These are phyloP conservation scores for Metschnikowia bowlesiae DNA, from an alignment of 805 yeast species.

Conservation along the genomic window DNA sequence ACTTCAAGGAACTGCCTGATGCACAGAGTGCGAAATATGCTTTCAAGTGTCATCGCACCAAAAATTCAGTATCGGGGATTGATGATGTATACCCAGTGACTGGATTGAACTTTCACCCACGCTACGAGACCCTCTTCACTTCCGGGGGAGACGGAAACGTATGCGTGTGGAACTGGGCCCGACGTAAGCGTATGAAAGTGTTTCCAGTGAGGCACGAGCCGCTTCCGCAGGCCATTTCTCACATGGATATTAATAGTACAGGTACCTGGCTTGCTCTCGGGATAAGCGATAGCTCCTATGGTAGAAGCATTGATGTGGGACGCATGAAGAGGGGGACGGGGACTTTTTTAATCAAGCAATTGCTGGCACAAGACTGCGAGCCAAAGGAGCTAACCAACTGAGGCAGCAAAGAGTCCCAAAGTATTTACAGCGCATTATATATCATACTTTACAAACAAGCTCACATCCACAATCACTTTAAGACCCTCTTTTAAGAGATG, in stretches of 20 bases:
- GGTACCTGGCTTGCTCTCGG: constrained; percentile 14
- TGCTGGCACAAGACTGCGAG: constrained; percentile 9
- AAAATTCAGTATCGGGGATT: constrained; percentile 33
- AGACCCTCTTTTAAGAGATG: too few relatives aligned
- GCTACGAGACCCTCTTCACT: constrained; percentile 40
- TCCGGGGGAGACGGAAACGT: constrained; percentile 50
- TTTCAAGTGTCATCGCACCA: constrained; percentile 69
- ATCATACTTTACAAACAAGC: too few relatives aligned
- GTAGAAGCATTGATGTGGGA: constrained; percentile 1
- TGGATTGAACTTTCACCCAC: constrained; percentile 39
- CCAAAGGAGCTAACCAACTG: constrained; percentile 6
- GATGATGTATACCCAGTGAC: constrained; percentile 50
- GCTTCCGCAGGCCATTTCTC: constrained; percentile 8
- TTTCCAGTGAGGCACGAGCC: constrained; percentile 13
- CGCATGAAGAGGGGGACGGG: not conserved
- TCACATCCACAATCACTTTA: too few relatives aligned
- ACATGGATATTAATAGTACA: constrained; percentile 13
- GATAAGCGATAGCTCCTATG: constrained; percentile 9
- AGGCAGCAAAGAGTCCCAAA: not conserved
- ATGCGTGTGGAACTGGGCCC: constrained; percentile 48
- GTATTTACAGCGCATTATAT: not conserved
- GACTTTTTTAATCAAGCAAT: constrained; percentile 4
- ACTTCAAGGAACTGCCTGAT: constrained; percentile 47
- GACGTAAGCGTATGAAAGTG: constrained; percentile 41
- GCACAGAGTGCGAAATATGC: constrained; percentile 52